Evolutionary conservation across 768 basidiomycete species (phyloP).

Genomic region (Ramaria rubella): DNA sequence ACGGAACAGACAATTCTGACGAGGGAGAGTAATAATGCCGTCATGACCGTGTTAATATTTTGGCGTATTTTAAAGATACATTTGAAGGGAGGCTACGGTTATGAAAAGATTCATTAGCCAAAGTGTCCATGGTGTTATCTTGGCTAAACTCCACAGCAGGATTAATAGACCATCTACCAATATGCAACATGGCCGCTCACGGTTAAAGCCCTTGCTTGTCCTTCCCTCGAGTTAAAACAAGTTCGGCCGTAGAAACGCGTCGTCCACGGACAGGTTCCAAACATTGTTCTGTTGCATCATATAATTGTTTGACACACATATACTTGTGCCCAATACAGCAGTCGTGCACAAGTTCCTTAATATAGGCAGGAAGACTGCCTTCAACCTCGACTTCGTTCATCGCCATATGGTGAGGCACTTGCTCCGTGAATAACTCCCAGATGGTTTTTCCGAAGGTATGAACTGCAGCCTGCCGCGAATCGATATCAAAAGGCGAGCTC

Average conservation of each 20-base stretch:
- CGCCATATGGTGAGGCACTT: background rate
- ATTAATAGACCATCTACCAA: no score
- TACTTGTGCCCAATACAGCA: background rate
- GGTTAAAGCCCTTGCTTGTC: background rate
- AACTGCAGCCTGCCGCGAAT: background rate
- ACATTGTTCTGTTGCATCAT: background rate
- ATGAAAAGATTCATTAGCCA: background rate
- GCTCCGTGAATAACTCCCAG: background rate
- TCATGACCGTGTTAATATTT: background rate
- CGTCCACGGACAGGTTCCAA: background rate
- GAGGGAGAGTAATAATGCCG: background rate
- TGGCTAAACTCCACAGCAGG: no score
- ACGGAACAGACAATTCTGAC: slow-evolving; percentile 6
- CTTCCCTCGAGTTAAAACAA: background rate
- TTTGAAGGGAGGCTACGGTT: background rate
- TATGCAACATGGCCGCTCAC: no score
- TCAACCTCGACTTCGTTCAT: background rate
- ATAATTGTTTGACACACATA: background rate
- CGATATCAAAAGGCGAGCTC: background rate
- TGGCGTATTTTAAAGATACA: background rate
- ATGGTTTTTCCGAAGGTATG: background rate
- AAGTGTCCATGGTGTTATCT: no score
- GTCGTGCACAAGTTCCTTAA: background rate
- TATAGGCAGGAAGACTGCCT: background rate
- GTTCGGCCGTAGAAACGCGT: background rate